phyloP scores from a whole-genome alignment of 805 yeast genomes.

The Yarrowia yakushimensis region DNA sequence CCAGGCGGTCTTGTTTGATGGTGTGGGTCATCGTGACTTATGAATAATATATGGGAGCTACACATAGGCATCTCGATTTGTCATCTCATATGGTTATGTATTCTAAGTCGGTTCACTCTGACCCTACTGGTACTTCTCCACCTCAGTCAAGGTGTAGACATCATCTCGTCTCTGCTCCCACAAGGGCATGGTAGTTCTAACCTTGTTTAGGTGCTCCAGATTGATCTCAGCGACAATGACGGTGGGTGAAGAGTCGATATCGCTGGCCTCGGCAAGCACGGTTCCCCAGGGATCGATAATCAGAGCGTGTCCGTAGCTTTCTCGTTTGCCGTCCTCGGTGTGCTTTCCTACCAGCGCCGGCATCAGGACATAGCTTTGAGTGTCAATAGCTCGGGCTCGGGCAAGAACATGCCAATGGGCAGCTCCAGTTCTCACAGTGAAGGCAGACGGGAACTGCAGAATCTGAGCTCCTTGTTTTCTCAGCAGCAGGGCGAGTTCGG shows the following conservation, averaged over 20 bases:
- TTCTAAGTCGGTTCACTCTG: neutral
- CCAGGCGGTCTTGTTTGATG: too few species aligned
- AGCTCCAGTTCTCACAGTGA: conserved; percentile 85
- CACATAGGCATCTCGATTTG: too few species aligned
- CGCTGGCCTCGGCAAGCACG: conserved; percentile 58
- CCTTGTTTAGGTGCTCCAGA: conserved; percentile 2
- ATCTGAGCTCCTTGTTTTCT: conserved; percentile 71
- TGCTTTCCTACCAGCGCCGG: conserved; percentile 87
- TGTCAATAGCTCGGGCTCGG: conserved; percentile 79
- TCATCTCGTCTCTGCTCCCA: conserved; percentile 22
- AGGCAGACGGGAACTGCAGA: conserved; percentile 84
- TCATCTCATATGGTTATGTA: too few species aligned
- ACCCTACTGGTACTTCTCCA: neutral
- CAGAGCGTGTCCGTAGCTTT: conserved; percentile 82
- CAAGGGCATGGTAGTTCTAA: conserved; percentile 19
- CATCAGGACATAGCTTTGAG: conserved; percentile 82
- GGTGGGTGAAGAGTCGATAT: conserved; percentile 61
- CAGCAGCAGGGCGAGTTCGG: conserved; percentile 67
- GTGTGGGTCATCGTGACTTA: too few species aligned
- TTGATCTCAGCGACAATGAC: conserved; percentile 56
- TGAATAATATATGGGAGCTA: too few species aligned
- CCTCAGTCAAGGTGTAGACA: neutral
- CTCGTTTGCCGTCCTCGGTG: conserved; percentile 52
- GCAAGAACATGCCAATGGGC: conserved; percentile 87
- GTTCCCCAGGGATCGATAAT: conserved; percentile 93